Evolutionary conservation across 257 asterid genomes (phyloP), one percentile per base, ranked within the genome.

Genomic region (Cynanchum wilfordii): DNA sequence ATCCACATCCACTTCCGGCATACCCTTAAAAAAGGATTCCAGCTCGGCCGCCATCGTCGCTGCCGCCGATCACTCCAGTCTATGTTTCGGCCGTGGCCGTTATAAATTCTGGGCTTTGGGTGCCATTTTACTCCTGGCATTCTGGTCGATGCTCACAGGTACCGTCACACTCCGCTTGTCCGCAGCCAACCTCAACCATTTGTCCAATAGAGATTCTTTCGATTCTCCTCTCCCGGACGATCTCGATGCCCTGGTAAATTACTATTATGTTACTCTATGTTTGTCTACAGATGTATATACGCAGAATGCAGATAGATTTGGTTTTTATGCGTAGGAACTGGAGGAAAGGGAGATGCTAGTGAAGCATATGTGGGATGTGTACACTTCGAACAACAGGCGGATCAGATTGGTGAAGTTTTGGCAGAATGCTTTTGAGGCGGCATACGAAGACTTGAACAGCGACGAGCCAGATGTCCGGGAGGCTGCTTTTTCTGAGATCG

Each of bases 261-360:
- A n/a, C 73, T 19, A 42, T n/a, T 74, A 42, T 52, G 16, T 9
- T 58, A 0, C 17, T 42, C 2, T 13, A 20, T 54, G 27, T n/a
- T 54, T 44, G 16, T 17, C 22, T 10, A 42, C 47, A 1, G 11
- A 20, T 76, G 7, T 66, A 3, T 10, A 47, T 62, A 9, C 33
- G 0, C 20, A 12, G 29, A 47, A 24, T n/a, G 68, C 22, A 30
- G 24, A 52, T 69, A 25, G 60, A 62, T 54, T 49, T 65, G 22
- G 40, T 22, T 60, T 76, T 40, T 62, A 62, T 79, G 17, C 9
- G 17, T 78, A 93, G 98, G 95, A 87, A 86, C 76, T 93, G 89
- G 98, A 93, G 88, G 98, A 93, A 83, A 90, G 98, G 80, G 96
- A 89, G 92, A 87, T 85, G 77, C 52, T 89, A 87, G 98, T 90